A percentile compares a stretch with the other conserved stretches of the same genome.
Evolutionary conservation across 305 asterid genomes (phyloP).

Genomic region (Galium porrigens): DNA sequence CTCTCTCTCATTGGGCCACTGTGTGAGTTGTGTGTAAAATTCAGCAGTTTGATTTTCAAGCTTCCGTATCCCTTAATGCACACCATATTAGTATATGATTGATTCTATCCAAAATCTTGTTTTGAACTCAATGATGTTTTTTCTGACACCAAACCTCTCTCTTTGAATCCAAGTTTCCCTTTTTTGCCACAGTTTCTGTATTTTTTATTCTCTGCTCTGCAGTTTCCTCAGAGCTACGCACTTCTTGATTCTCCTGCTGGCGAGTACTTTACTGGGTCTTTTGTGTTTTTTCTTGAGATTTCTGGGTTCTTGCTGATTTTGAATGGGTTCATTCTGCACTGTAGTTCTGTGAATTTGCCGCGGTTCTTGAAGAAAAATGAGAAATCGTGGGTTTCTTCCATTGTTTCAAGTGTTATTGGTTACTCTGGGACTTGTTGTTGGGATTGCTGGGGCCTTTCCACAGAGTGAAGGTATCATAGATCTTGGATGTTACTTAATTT

Average conservation of each 20-base stretch:
- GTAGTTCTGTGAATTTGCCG: slow-evolving; percentile 14
- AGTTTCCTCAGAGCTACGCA: slow-evolving; percentile 24
- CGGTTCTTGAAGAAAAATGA: slow-evolving; percentile 28
- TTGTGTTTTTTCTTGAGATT: neutral
- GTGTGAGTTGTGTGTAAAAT: slow-evolving; percentile 3
- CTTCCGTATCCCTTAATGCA: neutral
- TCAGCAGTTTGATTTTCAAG: slow-evolving; percentile 1
- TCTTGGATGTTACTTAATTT: slow-evolving; percentile 27
- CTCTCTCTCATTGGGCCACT: neutral
- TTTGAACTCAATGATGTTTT: slow-evolving; percentile 15
- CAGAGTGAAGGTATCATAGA: slow-evolving; percentile 47
- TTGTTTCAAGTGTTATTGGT: slow-evolving; percentile 31
- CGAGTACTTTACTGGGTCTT: slow-evolving; percentile 11
- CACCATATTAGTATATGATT: slow-evolving; percentile 8
- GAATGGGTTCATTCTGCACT: slow-evolving; percentile 34
- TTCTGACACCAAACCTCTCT: slow-evolving; percentile 39
- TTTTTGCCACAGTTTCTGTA: neutral
- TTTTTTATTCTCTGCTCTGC: neutral
- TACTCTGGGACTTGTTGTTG: slow-evolving; percentile 30
- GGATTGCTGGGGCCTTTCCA: slow-evolving; percentile 40
- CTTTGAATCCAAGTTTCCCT: slow-evolving; percentile 66
- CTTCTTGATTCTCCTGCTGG: slow-evolving; percentile 15
- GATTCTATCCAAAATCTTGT: slow-evolving; percentile 14
- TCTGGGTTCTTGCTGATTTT: slow-evolving; percentile 15
- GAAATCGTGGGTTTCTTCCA: slow-evolving; percentile 11